phyloP scores from a whole-genome alignment of 768 basidiomycete genomes.

The Phanerochaete carnosa region DNA sequence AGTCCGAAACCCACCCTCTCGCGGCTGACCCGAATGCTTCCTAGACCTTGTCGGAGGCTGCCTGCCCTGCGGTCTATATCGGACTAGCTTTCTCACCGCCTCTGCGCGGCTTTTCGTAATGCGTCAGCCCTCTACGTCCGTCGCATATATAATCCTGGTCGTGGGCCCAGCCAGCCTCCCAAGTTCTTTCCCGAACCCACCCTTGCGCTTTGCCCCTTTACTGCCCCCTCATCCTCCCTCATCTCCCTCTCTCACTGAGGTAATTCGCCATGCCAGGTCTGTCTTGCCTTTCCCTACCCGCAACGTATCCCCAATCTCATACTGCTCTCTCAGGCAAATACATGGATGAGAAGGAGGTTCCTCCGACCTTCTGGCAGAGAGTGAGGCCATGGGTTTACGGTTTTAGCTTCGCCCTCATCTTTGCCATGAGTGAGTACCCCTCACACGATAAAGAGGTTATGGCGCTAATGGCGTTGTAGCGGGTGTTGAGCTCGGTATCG shows the following conservation, averaged over 20 bases:
- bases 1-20: not conserved
- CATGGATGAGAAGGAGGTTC: not conserved
- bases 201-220: not conserved
- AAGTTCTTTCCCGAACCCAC: constrained; percentile 3
- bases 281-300: not conserved
- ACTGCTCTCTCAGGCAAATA: not conserved
- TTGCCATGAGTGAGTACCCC: not conserved
- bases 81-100: not conserved
- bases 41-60: not conserved
- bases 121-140: not conserved
- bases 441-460: not conserved
- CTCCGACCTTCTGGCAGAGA: not conserved
- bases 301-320: not conserved
- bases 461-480: not conserved
- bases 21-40: constrained; percentile 2
- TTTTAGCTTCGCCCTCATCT: constrained; percentile 1
- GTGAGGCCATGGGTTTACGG: not conserved
- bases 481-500: constrained; percentile 10
- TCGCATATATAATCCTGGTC: not conserved
- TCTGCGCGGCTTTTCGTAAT: not conserved
- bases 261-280: constrained; percentile 1
- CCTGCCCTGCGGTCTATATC: constrained; percentile 1
- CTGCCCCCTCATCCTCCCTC: not conserved
- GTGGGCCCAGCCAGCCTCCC: not conserved
- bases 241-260: not conserved